Conservation (phyloP, 2,329 filamentous ascomycete species). For the Cordyceps farinosa region DNA sequence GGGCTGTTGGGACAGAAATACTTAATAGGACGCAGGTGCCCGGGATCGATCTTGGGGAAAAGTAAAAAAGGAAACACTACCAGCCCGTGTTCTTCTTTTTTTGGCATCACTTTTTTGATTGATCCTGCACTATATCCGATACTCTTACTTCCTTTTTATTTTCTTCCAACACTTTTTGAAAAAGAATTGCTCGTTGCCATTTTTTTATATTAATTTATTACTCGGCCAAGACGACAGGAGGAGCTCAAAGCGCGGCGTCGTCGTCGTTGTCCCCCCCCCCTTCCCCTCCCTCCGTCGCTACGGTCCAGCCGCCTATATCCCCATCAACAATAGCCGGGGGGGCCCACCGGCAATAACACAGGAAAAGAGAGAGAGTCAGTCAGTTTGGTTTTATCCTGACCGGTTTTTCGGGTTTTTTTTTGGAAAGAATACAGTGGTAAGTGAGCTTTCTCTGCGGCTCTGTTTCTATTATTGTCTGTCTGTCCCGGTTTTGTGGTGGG, state of each 20-base stretch:
- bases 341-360: not conserved
- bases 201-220: not conserved
- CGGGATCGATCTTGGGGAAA: conserved; percentile 9
- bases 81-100: not conserved
- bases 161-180: not conserved
- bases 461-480: not conserved
- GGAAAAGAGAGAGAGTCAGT: no score
- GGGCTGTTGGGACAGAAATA: not conserved
- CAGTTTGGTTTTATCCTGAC: no score
- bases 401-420: no score
- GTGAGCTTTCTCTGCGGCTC: not conserved
- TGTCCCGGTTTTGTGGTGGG: not conserved
- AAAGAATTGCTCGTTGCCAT: not conserved
- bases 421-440: not conserved
- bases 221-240: not conserved
- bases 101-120: not conserved
- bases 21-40: not conserved
- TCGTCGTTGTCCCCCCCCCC: not conserved
- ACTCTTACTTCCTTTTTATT: conserved; percentile 6
- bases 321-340: not conserved
- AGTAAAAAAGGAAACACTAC: not conserved
- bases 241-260: not conserved
- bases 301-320: no score
- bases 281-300: no score
- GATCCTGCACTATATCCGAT: conserved; percentile 12